These are phyloP conservation scores for Microcos paniculata DNA, from an alignment of 345 rosid species.

Conservation along the genomic window DNA sequence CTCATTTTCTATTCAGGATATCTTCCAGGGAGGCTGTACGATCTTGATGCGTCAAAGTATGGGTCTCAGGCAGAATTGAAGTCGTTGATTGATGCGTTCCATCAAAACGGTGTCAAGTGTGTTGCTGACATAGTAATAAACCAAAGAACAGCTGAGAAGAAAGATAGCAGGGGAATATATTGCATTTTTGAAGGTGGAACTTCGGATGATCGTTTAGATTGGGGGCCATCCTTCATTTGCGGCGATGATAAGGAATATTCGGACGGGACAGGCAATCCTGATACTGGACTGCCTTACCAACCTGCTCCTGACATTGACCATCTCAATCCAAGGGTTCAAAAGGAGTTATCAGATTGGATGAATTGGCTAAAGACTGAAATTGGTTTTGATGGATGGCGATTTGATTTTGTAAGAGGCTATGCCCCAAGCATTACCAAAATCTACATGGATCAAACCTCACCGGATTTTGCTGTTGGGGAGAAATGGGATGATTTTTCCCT, in stretches of 20 bases:
- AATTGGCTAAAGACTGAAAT: conserved; percentile 77
- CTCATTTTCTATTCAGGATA: conserved; percentile 42
- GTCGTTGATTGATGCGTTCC: conserved; percentile 50
- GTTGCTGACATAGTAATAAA: conserved; percentile 85
- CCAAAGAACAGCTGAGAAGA: conserved; percentile 75
- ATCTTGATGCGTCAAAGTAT: conserved; percentile 64
- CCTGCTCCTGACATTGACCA: conserved; percentile 88
- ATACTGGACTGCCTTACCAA: conserved; percentile 43
- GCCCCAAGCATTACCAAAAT: conserved; percentile 55
- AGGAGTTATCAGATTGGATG: conserved; percentile 85
- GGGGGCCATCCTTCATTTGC: conserved; percentile 81
- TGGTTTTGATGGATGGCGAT: conserved; percentile 80
- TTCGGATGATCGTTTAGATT: conserved; percentile 69
- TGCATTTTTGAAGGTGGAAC: conserved; percentile 87
- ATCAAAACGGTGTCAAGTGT: conserved; percentile 52
- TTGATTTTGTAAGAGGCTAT: conserved; percentile 70
- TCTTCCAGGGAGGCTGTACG: conserved; percentile 85
- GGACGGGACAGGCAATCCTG: conserved; percentile 69
- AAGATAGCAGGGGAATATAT: conserved; percentile 61
- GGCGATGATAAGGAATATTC: conserved; percentile 45
- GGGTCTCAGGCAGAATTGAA: conserved; percentile 60
- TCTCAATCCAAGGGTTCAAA: conserved; percentile 63
- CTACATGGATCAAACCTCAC: conserved; percentile 50
- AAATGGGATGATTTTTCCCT: conserved; percentile 58
- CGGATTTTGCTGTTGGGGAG: conserved; percentile 79